These are phyloP conservation scores for Citrus glauca DNA, from an alignment of 345 rosid species.

Conservation along the genomic window DNA sequence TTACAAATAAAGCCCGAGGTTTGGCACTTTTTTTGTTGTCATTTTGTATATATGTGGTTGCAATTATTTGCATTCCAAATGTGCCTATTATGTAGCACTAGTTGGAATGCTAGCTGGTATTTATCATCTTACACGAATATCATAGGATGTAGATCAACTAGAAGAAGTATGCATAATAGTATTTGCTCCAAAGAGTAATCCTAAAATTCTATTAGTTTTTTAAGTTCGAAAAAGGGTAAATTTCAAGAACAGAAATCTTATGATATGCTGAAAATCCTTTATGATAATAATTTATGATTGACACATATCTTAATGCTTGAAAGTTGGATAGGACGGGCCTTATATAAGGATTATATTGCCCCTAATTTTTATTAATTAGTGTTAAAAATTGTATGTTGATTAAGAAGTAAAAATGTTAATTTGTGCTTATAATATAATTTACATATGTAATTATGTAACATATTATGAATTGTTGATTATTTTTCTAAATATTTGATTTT, in stretches of 20 bases:
- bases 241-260: not conserved
- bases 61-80: not conserved
- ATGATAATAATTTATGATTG: not conserved
- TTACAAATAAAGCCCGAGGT: not conserved
- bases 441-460: no score
- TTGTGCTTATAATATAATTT: no score
- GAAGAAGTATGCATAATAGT: not conserved
- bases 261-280: not conserved
- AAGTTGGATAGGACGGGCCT: constrained; percentile 6
- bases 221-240: constrained; percentile 3
- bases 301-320: constrained; percentile 3
- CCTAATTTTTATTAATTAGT: not conserved
- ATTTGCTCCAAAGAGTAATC: not conserved
- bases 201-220: not conserved
- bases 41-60: not conserved
- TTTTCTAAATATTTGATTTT: no score
- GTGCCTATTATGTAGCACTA: constrained; percentile 11
- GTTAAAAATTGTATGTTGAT: no score
- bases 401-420: no score
- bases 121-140: not conserved
- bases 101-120: not conserved
- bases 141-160: not conserved
- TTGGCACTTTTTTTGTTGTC: not conserved
- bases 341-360: not conserved
- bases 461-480: no score